Evolutionary conservation across 345 rosid genomes (phyloP), one percentile per base, ranked within the genome.

Genomic region (Salix arbutifolia): DNA sequence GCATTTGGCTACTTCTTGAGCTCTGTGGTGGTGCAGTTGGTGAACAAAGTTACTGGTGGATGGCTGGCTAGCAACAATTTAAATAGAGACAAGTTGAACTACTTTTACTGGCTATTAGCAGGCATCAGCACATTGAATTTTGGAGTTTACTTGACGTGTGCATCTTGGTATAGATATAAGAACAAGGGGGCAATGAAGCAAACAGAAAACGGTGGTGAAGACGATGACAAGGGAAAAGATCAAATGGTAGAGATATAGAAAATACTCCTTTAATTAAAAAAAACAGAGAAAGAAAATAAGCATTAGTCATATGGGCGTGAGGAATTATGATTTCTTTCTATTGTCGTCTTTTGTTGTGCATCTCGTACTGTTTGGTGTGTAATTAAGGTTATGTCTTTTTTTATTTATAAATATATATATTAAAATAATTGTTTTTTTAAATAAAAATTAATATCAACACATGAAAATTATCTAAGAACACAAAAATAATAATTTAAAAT

Each of bases 111-210:
- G 87, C 14, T 84, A 53, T 8, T 84, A 71, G 81, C 87, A 18
- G 86, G 58, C 23, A 2, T 82, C 3, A 80, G 89, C 76, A 65
- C 79, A 0, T 44, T 84, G 33, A 90, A 90, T 77, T 86, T 90
- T 25, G 89, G 86, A 38, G 46, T 85, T 23, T 89, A 87, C 58
- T 68, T 90, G 83, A n/a, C 74, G 18, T 90, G 94, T 56, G 87
- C 94, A 33, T 86, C 88, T 23, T 87, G 92, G 91, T 90, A 89
- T 50, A 83, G 83, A 68, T 90, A 90, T 19, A 90, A 89, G 84
- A 80, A n/a, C 10, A 52, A 78, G 31, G 86, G 74, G 17, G 81
- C 82, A 21, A 11, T n/a, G 74, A 69, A 74, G 61, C 74, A 72
- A 70, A n/a, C 64, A 60, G 81, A 74, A 68, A 60, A 35, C 42